Base-by-base conservation (phyloP, 129 eudicot genomes). In the Scalesia atractyloides region DNA sequence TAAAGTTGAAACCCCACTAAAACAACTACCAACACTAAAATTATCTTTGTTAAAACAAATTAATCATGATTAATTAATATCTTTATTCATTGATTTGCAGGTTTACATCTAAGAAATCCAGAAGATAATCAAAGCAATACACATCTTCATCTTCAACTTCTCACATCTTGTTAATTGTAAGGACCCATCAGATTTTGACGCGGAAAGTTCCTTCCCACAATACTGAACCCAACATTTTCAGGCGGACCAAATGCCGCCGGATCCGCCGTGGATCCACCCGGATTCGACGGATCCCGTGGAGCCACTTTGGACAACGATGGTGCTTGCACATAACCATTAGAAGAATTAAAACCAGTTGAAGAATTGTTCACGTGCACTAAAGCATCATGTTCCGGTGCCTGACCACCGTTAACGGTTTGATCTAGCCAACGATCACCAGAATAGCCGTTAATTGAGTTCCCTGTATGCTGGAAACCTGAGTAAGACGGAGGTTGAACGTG, bases 321-420 rank as follows among this genome's bases (percentile, higher is more conserved):
- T 12, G 66, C 16, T 30, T 61, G 43, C 46, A 13, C 20, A 30
- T 61, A 61, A 61, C 44, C 66, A 14, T 14, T 56, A 56, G 10
- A 61, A 6, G 7, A 20, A 5, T 30, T 30, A 14, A 61, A 61
- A 1, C 44, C 66, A 14, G 43, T 7, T 30, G 66, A 12, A 30
- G 66, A 60, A 34, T 60, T 60, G 66, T 60, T 60, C 5, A 5
- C 66, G 43, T 60, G 66, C 66, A 30, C 44, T 2, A 60, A 2
- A 13, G 46, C 66, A 60, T 33, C 66, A 60, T 1, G 20, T 30
- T 11, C 10, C 44, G 66, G 66, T 33, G 66, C 44, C 33, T 33
- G 44, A 14, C 12, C 44, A 13, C 66, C 66, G 46, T 60, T 4
- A 60, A 15, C 66, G 18, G 63, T 20, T 9, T 20, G 63, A 18